Conservation (phyloP, 1,139 yeast genomes). For the Debaryomyces udenii region DNA sequence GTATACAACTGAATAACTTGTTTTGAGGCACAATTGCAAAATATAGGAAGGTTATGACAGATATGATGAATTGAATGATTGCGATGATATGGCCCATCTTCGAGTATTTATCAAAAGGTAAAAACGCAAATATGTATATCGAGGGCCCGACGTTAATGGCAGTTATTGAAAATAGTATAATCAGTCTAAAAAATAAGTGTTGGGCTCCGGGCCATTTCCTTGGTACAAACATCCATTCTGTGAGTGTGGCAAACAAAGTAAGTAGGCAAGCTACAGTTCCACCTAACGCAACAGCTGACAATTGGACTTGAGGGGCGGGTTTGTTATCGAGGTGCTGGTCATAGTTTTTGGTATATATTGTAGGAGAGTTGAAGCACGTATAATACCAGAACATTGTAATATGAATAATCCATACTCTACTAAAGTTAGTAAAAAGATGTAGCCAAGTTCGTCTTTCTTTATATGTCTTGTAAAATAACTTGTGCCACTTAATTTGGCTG, state of each 20-base stretch:
- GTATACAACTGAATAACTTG: slow-evolving; percentile 41
- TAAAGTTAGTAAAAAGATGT: slow-evolving; percentile 58
- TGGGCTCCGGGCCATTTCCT: slow-evolving; percentile 70
- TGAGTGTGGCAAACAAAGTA: slow-evolving; percentile 61
- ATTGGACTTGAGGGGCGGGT: slow-evolving; percentile 64
- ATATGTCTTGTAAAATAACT: slow-evolving; percentile 71
- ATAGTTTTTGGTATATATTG: slow-evolving; percentile 63
- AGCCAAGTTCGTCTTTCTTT: slow-evolving; percentile 66
- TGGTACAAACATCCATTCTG: slow-evolving; percentile 70
- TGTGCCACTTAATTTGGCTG: slow-evolving; percentile 61
- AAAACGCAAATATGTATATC: slow-evolving; percentile 56
- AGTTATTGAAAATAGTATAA: slow-evolving; percentile 46
- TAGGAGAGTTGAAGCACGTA: slow-evolving; percentile 55
- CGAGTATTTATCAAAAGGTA: slow-evolving; percentile 56
- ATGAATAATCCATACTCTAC: slow-evolving; percentile 66
- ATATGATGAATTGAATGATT: slow-evolving; percentile 59
- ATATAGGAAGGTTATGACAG: slow-evolving; percentile 61
- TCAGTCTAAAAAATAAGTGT: slow-evolving; percentile 45
- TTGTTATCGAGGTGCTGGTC: slow-evolving; percentile 58
- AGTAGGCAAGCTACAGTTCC: slow-evolving; percentile 70
- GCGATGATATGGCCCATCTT: slow-evolving; percentile 54
- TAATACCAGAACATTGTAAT: slow-evolving; percentile 62
- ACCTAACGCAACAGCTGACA: slow-evolving; percentile 70
- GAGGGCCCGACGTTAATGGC: slow-evolving; percentile 62
- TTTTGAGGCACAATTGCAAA: slow-evolving; percentile 59